Conservation (phyloP, 768 basidiomycete genomes). For the Suillus spraguei region DNA sequence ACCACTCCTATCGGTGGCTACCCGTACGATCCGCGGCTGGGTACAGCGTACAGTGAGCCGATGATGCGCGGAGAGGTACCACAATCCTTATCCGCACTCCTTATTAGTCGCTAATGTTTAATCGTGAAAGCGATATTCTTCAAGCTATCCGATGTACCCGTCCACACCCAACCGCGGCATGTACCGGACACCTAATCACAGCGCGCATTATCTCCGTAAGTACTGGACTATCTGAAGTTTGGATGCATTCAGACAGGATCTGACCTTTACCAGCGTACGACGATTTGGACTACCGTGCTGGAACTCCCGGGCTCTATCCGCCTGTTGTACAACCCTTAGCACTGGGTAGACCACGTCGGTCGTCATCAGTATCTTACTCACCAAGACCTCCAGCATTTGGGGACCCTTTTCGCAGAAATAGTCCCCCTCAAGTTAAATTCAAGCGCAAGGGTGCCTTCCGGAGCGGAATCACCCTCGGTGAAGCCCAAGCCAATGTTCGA, state of each 20-base stretch:
- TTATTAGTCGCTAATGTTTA: constrained; percentile 8
- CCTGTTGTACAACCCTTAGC: constrained; percentile 25
- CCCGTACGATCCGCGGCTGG: neutral
- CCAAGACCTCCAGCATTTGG: constrained; percentile 37
- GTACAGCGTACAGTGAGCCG: constrained; percentile 41
- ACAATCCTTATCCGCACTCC: neutral
- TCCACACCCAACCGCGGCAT: constrained; percentile 36
- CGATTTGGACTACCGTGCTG: constrained; percentile 41
- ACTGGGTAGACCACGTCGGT: constrained; percentile 33
- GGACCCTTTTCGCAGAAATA: constrained; percentile 51
- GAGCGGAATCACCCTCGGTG: constrained; percentile 65
- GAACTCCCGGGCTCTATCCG: constrained; percentile 26
- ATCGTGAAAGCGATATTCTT: constrained; percentile 38
- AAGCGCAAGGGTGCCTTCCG: constrained; percentile 70
- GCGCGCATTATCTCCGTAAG: constrained; percentile 47
- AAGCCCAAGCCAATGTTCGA: constrained; percentile 65
- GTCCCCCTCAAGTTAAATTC: constrained; percentile 64
- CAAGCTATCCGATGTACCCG: constrained; percentile 50
- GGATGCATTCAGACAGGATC: constrained; percentile 8
- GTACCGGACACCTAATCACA: constrained; percentile 34
- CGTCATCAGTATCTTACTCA: constrained; percentile 43
- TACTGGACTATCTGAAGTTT: neutral
- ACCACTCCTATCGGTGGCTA: constrained; percentile 19
- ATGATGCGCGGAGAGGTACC: constrained; percentile 40
- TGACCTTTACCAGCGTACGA: constrained; percentile 49